Percentiles rank a stretch among this genome's conserved stretches.
These are phyloP conservation scores for Anisodus tanguticus DNA, from an alignment of 257 asterid species.

Conservation along the genomic window DNA sequence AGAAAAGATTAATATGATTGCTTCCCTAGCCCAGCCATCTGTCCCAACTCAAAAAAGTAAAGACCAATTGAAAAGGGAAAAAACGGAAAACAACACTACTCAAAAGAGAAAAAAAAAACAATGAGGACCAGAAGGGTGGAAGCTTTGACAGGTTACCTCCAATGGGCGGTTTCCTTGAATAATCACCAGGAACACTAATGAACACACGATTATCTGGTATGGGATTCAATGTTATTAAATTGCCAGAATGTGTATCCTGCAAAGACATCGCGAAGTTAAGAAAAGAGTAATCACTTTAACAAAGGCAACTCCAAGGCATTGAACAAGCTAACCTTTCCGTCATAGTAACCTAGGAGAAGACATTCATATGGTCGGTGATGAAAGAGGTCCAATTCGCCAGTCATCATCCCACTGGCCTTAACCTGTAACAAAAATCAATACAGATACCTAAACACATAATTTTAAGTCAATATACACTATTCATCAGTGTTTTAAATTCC, in stretches of 20 bases:
- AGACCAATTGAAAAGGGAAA: background rate
- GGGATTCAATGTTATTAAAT: slow-evolving; percentile 34
- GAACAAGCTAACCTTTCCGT: slow-evolving; percentile 51
- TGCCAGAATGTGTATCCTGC: slow-evolving; percentile 58
- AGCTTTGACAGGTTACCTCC: slow-evolving; percentile 60
- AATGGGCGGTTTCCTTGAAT: slow-evolving; percentile 91
- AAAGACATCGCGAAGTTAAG: slow-evolving; percentile 29
- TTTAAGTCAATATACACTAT: slow-evolving; percentile 76
- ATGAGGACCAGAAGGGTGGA: background rate
- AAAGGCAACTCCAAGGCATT: slow-evolving; percentile 1
- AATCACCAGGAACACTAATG: slow-evolving; percentile 92
- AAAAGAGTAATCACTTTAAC: slow-evolving; percentile 3
- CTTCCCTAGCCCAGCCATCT: background rate
- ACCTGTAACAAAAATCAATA: slow-evolving; percentile 52
- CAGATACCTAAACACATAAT: slow-evolving; percentile 34
- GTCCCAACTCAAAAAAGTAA: background rate
- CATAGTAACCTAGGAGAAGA: slow-evolving; percentile 73
- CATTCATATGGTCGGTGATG: slow-evolving; percentile 98
- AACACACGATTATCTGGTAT: slow-evolving; percentile 68
- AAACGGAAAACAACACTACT: background rate
- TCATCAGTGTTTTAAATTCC: slow-evolving; percentile 24
- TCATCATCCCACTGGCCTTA: slow-evolving; percentile 73
- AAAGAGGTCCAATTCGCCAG: slow-evolving; percentile 84
- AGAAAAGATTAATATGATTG: background rate
- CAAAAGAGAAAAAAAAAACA: background rate